These are phyloP conservation scores for Globisporangium emineosum DNA, from an alignment of 352 stramenopile genomes.

Conservation along the genomic window DNA sequence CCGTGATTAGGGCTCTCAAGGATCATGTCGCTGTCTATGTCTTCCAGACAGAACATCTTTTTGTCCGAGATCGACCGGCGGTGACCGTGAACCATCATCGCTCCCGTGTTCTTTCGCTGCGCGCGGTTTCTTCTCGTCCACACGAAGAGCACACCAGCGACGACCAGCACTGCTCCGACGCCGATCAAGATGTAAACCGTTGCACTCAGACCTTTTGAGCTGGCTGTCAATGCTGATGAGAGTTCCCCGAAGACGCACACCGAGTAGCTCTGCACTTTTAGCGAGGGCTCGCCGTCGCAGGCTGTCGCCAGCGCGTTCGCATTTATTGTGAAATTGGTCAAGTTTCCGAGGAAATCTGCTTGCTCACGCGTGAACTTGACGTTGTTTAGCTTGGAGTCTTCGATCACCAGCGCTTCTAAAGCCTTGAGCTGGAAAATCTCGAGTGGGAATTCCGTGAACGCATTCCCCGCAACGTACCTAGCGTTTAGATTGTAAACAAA, in stretches of 20 bases:
- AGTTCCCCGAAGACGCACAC: slow-evolving; percentile 21
- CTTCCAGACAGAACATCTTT: slow-evolving; percentile 18
- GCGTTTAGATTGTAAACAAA: no score
- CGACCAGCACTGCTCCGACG: slow-evolving; percentile 3
- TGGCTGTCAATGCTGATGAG: background rate
- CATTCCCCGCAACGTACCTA: slow-evolving; percentile 18
- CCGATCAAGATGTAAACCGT: slow-evolving; percentile 2
- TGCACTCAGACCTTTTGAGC: background rate
- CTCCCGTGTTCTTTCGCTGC: background rate
- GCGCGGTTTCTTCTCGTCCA: slow-evolving; percentile 1
- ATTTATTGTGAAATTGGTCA: slow-evolving; percentile 32
- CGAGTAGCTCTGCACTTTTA: slow-evolving; percentile 19
- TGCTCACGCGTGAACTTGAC: slow-evolving; percentile 27
- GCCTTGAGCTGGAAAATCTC: slow-evolving; percentile 20
- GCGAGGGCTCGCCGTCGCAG: slow-evolving; percentile 10
- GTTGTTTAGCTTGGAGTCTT: slow-evolving; percentile 19
- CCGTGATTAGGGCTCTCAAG: slow-evolving; percentile 8
- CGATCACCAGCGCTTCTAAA: slow-evolving; percentile 22
- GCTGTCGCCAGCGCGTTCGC: slow-evolving; percentile 19
- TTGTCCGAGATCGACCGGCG: slow-evolving; percentile 14
- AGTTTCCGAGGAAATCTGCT: slow-evolving; percentile 22
- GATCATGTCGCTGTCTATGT: slow-evolving; percentile 17
- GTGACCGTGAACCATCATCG: background rate
- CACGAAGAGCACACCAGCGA: slow-evolving; percentile 2
- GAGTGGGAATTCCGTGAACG: slow-evolving; percentile 15